These are phyloP conservation scores for Hypocreales sp. DNA, from an alignment of 2,329 filamentous ascomycete species.

Conservation along the genomic window DNA sequence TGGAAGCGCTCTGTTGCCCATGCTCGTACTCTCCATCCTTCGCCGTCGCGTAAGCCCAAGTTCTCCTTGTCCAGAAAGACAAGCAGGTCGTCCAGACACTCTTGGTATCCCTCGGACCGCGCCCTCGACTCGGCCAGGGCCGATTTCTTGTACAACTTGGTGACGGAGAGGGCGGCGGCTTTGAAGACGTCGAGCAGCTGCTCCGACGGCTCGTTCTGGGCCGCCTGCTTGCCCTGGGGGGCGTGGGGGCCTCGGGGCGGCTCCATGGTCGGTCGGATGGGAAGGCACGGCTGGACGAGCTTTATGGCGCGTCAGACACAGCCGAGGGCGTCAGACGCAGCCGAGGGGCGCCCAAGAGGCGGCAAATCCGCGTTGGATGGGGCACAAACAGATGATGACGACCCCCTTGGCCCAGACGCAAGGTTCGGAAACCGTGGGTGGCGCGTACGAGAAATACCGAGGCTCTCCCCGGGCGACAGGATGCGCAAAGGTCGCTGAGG, in stretches of 20 bases:
- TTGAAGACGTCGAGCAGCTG: conserved; percentile 80
- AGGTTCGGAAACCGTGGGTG: too few relatives aligned
- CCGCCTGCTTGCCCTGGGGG: conserved; percentile 13
- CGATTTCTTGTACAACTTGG: conserved; percentile 89
- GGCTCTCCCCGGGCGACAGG: too few relatives aligned
- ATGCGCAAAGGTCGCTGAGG: too few relatives aligned
- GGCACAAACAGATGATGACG: too few relatives aligned
- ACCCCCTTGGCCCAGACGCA: too few relatives aligned
- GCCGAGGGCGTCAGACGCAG: too few relatives aligned
- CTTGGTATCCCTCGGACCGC: conserved; percentile 74
- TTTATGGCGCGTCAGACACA: too few relatives aligned
- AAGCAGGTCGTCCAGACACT: conserved; percentile 84
- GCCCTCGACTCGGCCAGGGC: conserved; percentile 62
- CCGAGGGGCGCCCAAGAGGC: too few relatives aligned
- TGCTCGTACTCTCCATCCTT: conserved; percentile 47
- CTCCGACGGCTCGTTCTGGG: conserved; percentile 30
- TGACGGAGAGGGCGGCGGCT: conserved; percentile 81
- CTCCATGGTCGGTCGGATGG: too few relatives aligned
- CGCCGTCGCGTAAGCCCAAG: conserved; percentile 63
- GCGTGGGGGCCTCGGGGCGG: conserved; percentile 5
- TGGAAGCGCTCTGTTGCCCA: conserved; percentile 58
- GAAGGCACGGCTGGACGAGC: too few relatives aligned
- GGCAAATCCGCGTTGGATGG: too few relatives aligned
- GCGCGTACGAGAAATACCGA: too few relatives aligned
- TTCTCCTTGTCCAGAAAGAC: conserved; percentile 70